Conservation (phyloP, 176 grass and related monocot species). For the Carex parvula region DNA sequence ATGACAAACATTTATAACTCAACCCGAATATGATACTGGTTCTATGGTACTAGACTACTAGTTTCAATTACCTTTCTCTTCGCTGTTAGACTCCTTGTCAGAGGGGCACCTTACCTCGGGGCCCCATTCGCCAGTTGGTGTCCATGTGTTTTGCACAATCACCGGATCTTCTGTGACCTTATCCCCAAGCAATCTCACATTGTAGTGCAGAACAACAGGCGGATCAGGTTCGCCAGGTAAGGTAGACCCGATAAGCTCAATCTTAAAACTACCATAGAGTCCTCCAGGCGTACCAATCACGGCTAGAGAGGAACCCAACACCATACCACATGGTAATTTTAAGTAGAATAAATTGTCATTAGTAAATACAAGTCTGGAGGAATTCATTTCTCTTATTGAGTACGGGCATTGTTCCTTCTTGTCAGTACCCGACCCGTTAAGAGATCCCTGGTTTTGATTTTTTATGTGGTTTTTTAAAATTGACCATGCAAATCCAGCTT, state of each 20-base stretch:
- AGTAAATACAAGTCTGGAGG: conserved; percentile 26
- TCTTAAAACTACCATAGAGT: conserved; percentile 54
- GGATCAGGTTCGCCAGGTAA: conserved; percentile 63
- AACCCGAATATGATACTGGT: background rate
- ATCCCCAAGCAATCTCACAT: conserved; percentile 63
- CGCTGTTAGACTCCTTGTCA: conserved; percentile 28
- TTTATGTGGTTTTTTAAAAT: conserved; percentile 36
- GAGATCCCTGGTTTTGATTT: conserved; percentile 34
- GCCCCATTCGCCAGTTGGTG: conserved; percentile 52
- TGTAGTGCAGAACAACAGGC: conserved; percentile 66
- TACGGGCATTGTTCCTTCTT: conserved; percentile 57
- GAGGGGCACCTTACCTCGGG: conserved; percentile 68
- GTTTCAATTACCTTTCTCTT: conserved; percentile 51
- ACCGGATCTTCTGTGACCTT: conserved; percentile 61
- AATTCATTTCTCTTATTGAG: conserved; percentile 60
- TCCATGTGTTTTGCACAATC: conserved; percentile 88
- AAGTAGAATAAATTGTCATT: conserved; percentile 30
- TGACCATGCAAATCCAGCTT: conserved; percentile 66
- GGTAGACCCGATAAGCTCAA: conserved; percentile 57
- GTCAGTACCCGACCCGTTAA: background rate
- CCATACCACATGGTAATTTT: conserved; percentile 69
- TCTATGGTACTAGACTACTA: background rate
- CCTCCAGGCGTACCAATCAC: conserved; percentile 73
- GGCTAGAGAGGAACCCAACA: conserved; percentile 72
- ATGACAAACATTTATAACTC: background rate